Evolutionary conservation across 768 basidiomycete genomes (phyloP), one percentile per base, ranked within the genome.

Genomic region (Harrya chromipes): DNA sequence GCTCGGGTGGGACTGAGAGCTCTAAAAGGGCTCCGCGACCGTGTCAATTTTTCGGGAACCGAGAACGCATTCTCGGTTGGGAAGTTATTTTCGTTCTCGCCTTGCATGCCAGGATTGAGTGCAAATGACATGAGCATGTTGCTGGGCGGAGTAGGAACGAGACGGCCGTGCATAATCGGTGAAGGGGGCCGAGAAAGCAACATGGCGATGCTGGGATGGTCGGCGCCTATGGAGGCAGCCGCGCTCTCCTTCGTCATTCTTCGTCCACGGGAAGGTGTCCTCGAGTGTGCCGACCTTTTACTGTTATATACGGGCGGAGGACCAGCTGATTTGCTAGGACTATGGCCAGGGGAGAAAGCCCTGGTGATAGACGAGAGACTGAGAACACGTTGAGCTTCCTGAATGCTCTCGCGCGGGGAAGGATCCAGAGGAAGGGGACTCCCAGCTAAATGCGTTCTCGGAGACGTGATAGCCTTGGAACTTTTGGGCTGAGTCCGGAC

Each of bases 1-100:
- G 71, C 69, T 46, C 66, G 61, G 3, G 65, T 51, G 41, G 71
- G 71, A 58, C 71, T 69, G 36, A 66, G 47, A 14, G 61, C 55
- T 46, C 66, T 65, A 2, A 41, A 43, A 4, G 60, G 55, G 29
- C 55, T 66, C 14, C 46, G 48, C 1, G 51, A 34, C 24, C 43
- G 14, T 14, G 4, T 39, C n/a, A 52, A n/a, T 7, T 20, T 47
- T 36, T 43, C 55, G 27, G 46, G 13, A 34, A 45, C 33, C 5
- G 21, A 12, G n/a, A 31, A 38, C 4, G 13, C 12, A 24, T 43
- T 41, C 13, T 53, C 48, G 14, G 40, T 36, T 20, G 47, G 34
- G 27, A 47, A 27, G 19, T 16, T 20, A 7, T 23, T 41, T 2
- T 53, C 46, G 17, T 42, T 37, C 40, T 38, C 33, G 21, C 14